phyloP scores from a whole-genome alignment of 768 basidiomycete genomes.

The Cystobasidium tubakii region DNA sequence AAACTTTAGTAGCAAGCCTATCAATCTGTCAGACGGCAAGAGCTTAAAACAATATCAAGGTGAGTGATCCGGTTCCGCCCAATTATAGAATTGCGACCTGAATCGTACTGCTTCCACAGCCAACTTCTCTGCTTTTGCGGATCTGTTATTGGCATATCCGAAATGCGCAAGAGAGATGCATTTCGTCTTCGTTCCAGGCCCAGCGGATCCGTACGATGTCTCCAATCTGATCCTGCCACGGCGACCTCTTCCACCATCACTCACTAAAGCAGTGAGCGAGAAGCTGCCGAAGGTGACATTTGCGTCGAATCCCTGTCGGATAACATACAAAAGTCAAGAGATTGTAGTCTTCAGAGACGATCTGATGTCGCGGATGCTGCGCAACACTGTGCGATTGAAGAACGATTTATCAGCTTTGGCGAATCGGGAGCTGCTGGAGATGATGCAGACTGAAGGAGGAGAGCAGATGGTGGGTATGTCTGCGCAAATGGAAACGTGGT shows the following conservation, averaged over 20 bases:
- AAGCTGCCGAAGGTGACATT: conserved; percentile 76
- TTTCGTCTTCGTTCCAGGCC: conserved; percentile 92
- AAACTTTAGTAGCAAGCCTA: conserved; percentile 85
- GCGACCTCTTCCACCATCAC: conserved; percentile 67
- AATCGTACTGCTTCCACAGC: conserved; percentile 53
- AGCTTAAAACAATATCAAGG: conserved; percentile 83
- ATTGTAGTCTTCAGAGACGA: conserved; percentile 90
- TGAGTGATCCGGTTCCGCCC: conserved; percentile 46
- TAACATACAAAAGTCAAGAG: conserved; percentile 93
- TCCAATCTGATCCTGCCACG: conserved; percentile 71
- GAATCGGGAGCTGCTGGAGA: conserved; percentile 25
- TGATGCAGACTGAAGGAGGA: conserved; percentile 39
- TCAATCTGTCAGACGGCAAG: conserved; percentile 62
- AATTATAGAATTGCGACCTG: neutral
- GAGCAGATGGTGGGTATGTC: neutral
- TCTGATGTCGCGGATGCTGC: conserved; percentile 82
- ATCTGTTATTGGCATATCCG: conserved; percentile 75
- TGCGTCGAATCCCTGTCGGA: conserved; percentile 82
- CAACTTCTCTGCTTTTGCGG: conserved; percentile 77
- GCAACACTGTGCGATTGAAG: conserved; percentile 85
- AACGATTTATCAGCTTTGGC: conserved; percentile 60
- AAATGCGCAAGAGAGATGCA: conserved; percentile 69
- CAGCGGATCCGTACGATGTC: conserved; percentile 72
- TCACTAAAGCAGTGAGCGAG: conserved; percentile 63
- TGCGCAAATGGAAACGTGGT: neutral